Evolutionary conservation across 345 rosid species (phyloP).

Genomic region (Anacardium occidentale): DNA sequence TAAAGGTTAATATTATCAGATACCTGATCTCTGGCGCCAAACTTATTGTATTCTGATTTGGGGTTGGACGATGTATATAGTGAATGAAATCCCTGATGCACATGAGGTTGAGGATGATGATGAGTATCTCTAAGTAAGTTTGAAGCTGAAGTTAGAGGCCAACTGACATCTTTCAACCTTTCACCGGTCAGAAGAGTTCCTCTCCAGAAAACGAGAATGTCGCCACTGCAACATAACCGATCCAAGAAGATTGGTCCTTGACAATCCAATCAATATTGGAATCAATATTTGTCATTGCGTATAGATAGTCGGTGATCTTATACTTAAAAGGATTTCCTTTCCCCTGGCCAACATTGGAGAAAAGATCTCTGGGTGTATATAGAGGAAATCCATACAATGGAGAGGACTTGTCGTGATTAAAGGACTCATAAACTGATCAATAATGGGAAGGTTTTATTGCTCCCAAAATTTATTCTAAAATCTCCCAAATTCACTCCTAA

Average conservation of each 20-base stretch:
- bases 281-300: slow-evolving; percentile 18
- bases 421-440: no score
- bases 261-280: neutral
- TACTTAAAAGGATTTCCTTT: slow-evolving; percentile 41
- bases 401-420: slow-evolving; percentile 27
- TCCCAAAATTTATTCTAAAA: no score
- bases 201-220: slow-evolving; percentile 36
- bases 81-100: slow-evolving; percentile 40
- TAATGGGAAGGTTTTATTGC: no score
- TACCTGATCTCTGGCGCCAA: slow-evolving; percentile 44
- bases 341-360: slow-evolving; percentile 34
- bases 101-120: neutral
- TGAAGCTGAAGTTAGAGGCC: neutral
- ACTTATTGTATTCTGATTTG: slow-evolving; percentile 9
- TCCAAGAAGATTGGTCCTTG: slow-evolving; percentile 36
- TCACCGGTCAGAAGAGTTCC: slow-evolving; percentile 11
- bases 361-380: slow-evolving; percentile 29
- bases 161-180: neutral
- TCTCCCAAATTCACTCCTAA: no score
- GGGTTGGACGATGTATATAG: slow-evolving; percentile 12
- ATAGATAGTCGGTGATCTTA: slow-evolving; percentile 37
- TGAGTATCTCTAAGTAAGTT: slow-evolving; percentile 21
- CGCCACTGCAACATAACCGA: slow-evolving; percentile 50
- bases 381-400: slow-evolving; percentile 33
- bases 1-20: no score